Evolutionary conservation across 768 basidiomycete genomes (phyloP).

Genomic region (Guyanaporus albipodus): DNA sequence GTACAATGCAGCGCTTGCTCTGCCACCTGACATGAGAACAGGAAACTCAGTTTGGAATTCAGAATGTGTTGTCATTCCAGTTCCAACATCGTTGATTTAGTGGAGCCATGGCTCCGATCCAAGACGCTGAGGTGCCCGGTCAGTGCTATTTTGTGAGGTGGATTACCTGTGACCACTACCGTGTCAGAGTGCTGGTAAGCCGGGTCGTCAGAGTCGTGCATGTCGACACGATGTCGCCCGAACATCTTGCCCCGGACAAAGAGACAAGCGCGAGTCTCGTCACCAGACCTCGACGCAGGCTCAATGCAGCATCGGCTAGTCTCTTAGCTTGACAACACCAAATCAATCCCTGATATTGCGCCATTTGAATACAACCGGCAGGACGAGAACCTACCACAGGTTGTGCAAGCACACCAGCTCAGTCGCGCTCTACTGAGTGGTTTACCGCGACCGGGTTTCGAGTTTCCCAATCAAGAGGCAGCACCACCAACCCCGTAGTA

Average conservation of each 20-base stretch:
- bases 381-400: too few relatives aligned
- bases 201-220: background rate
- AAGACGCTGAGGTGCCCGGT: too few relatives aligned
- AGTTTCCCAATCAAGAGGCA: too few relatives aligned
- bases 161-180: background rate
- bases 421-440: too few relatives aligned
- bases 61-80: background rate
- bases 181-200: background rate
- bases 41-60: constrained; percentile 6
- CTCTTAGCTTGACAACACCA: too few relatives aligned
- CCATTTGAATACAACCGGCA: too few relatives aligned
- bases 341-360: too few relatives aligned
- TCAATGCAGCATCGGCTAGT: background rate
- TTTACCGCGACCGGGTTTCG: too few relatives aligned
- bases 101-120: background rate
- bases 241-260: background rate
- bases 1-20: background rate
- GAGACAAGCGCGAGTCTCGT: background rate
- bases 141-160: background rate
- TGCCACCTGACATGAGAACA: background rate
- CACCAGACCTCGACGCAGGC: background rate
- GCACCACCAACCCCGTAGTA: too few relatives aligned
- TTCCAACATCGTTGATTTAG: background rate
- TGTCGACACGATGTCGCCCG: background rate
- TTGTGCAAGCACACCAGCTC: too few relatives aligned